phyloP scores from a whole-genome alignment of 129 eudicot species.

The Smallanthus sonchifolius region DNA sequence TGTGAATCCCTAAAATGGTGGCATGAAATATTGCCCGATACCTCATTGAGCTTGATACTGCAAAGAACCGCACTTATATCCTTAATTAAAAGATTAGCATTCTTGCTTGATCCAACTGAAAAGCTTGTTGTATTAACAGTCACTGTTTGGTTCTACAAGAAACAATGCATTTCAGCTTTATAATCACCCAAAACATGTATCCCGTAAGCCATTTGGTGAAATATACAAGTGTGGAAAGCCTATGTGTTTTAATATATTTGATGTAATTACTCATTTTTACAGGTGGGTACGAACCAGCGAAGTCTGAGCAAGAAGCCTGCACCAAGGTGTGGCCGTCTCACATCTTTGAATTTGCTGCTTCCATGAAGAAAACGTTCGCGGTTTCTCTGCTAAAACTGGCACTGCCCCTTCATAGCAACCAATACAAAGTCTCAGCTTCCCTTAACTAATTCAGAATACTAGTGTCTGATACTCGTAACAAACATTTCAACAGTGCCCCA shows the following conservation, averaged over 20 bases:
- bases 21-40: conserved; percentile 21
- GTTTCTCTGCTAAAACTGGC: conserved; percentile 44
- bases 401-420: conserved; percentile 34
- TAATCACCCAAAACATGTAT: not conserved
- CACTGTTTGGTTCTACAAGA: conserved; percentile 61
- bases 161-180: conserved; percentile 18
- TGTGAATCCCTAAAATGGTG: conserved; percentile 18
- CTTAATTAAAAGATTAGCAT: conserved; percentile 49
- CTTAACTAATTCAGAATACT: not conserved
- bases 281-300: conserved; percentile 41
- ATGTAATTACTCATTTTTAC: not conserved
- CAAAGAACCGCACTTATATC: conserved; percentile 49
- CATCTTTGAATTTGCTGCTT: conserved; percentile 43
- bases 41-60: conserved; percentile 60
- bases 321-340: conserved; percentile 60
- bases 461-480: not conserved
- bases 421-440: conserved; percentile 11
- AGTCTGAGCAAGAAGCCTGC: conserved; percentile 62
- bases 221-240: not conserved
- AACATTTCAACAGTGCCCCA: not conserved
- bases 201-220: not conserved
- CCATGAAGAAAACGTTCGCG: conserved; percentile 46
- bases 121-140: conserved; percentile 40
- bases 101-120: conserved; percentile 61
- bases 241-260: not conserved